Conservation (phyloP, 2,329 filamentous ascomycete genomes). For the Monosporascus sp. region DNA sequence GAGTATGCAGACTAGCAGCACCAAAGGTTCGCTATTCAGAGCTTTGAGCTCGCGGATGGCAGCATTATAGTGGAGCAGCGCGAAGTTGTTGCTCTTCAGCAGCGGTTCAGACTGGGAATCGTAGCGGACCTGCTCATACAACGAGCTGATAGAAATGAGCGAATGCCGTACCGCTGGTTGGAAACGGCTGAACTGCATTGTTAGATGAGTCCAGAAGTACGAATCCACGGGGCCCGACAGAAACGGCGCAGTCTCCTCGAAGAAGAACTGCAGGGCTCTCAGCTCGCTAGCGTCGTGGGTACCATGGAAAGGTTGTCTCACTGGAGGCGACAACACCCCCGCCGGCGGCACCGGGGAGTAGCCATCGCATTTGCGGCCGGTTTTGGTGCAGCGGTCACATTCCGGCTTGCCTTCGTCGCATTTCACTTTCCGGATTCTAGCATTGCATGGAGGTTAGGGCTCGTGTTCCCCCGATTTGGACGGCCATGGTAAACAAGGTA, state of each 20-base stretch:
- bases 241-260: slow-evolving; percentile 29
- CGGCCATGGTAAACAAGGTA: background rate
- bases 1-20: slow-evolving; percentile 35
- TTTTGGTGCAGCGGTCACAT: slow-evolving; percentile 21
- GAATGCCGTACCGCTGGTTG: slow-evolving; percentile 34
- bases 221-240: slow-evolving; percentile 31
- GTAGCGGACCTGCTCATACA: slow-evolving; percentile 29
- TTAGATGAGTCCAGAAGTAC: slow-evolving; percentile 37
- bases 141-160: slow-evolving; percentile 33
- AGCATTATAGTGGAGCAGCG: slow-evolving; percentile 35
- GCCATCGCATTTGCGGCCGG: slow-evolving; percentile 29
- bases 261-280: slow-evolving; percentile 33
- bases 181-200: slow-evolving; percentile 31
- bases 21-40: slow-evolving; percentile 26
- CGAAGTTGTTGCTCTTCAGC: slow-evolving; percentile 23
- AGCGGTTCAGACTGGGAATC: slow-evolving; percentile 3
- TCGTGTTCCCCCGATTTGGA: background rate
- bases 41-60: slow-evolving; percentile 31
- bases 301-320: slow-evolving; percentile 24
- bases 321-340: slow-evolving; percentile 28
- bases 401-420: slow-evolving; percentile 22
- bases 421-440: slow-evolving; percentile 23
- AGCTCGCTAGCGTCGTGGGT: slow-evolving; percentile 22
- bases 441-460: background rate
- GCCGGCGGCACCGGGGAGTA: slow-evolving; percentile 16